Conservation (phyloP, 805 yeast genomes). For the Wickerhamomyces tratensis region DNA sequence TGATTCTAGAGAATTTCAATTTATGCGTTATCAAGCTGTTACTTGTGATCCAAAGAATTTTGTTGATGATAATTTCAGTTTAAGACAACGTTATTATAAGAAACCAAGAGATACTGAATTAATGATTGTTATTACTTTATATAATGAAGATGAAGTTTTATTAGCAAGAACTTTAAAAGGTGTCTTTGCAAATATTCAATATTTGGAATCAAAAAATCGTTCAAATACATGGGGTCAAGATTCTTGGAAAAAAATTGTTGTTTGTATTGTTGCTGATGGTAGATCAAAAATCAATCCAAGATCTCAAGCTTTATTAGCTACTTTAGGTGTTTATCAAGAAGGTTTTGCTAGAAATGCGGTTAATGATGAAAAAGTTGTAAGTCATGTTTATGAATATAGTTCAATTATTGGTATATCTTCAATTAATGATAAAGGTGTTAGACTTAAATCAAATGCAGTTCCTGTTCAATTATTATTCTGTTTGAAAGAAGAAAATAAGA, state of each 20-base stretch:
- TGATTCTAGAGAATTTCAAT: constrained; percentile 71
- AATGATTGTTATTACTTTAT: constrained; percentile 91
- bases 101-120: constrained; percentile 82
- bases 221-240: constrained; percentile 92
- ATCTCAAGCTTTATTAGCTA: constrained; percentile 80
- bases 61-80: constrained; percentile 67
- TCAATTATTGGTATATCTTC: constrained; percentile 85
- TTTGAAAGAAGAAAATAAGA: constrained; percentile 83
- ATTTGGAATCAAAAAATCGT: constrained; percentile 71
- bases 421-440: constrained; percentile 72
- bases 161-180: constrained; percentile 93
- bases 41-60: constrained; percentile 90
- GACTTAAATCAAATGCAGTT: constrained; percentile 36
- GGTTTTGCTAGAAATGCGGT: constrained; percentile 94
- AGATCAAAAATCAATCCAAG: constrained; percentile 80
- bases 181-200: constrained; percentile 86
- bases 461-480: constrained; percentile 95
- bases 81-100: constrained; percentile 67
- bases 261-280: constrained; percentile 88
- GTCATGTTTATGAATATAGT: constrained; percentile 93
- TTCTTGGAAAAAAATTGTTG: constrained; percentile 95
- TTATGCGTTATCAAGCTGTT: constrained; percentile 96
- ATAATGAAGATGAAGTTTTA: constrained; percentile 86
- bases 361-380: constrained; percentile 83
- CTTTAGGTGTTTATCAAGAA: constrained; percentile 95